Conservation (phyloP, 495 filamentous ascomycete genomes). For the Schizothecium vesticola region DNA sequence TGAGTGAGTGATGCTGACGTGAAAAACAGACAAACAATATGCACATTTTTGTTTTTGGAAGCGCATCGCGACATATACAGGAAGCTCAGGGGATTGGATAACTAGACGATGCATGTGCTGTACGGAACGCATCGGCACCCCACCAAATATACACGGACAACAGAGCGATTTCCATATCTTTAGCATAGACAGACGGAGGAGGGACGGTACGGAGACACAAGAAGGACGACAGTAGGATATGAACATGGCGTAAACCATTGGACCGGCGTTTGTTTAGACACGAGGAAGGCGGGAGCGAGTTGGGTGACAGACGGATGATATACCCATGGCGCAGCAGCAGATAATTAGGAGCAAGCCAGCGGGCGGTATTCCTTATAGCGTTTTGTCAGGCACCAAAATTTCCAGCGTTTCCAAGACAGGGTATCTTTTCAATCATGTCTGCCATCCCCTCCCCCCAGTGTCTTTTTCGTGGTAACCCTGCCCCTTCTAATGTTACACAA, state of each 20-base stretch:
- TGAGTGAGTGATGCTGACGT: slow-evolving; percentile 5
- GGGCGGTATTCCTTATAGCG: background rate
- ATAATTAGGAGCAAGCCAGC: background rate
- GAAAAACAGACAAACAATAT: slow-evolving; percentile 69
- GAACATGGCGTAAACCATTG: background rate
- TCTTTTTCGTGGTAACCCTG: background rate
- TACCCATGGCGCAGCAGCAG: background rate
- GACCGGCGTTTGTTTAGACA: background rate
- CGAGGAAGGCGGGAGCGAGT: background rate
- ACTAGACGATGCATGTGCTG: slow-evolving; percentile 7
- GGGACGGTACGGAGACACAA: background rate
- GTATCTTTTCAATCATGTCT: background rate
- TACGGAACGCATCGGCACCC: background rate
- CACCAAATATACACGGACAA: background rate
- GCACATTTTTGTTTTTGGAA: slow-evolving; percentile 92
- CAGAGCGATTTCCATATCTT: background rate
- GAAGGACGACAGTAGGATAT: background rate
- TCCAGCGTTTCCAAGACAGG: background rate
- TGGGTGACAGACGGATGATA: background rate
- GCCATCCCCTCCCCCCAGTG: background rate
- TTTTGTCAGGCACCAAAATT: background rate
- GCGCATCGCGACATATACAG: slow-evolving; percentile 73
- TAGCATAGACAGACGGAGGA: background rate
- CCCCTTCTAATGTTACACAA: background rate
- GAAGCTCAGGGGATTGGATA: slow-evolving; percentile 44